Conservation (phyloP, 768 basidiomycete genomes). For the Gymnopilus junonius region DNA sequence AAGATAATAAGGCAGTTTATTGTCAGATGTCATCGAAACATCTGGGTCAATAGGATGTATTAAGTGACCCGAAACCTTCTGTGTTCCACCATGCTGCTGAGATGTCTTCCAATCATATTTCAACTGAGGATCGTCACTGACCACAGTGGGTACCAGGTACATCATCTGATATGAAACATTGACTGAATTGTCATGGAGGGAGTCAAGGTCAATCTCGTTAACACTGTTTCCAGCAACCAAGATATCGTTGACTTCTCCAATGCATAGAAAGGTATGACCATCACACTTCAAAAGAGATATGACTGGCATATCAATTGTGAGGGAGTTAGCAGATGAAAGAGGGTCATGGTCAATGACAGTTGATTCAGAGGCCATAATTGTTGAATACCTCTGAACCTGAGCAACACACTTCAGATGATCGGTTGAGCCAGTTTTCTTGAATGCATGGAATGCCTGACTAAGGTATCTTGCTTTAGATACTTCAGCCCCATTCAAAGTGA, state of each 20-base stretch:
- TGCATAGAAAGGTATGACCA: constrained; percentile 15
- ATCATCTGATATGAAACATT: constrained; percentile 24
- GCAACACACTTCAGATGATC: no score
- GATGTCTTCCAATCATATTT: constrained; percentile 4
- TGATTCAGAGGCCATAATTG: no score
- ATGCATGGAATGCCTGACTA: no score
- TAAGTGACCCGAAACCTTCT: constrained; percentile 16
- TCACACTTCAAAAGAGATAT: constrained; percentile 18
- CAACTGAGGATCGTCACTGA: constrained; percentile 12
- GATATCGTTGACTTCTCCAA: constrained; percentile 18
- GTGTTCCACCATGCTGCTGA: constrained; percentile 2
- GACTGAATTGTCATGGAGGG: constrained; percentile 13
- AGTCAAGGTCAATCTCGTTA: constrained; percentile 9
- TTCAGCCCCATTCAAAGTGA: no score
- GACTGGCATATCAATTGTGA: no score
- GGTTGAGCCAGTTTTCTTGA: no score
- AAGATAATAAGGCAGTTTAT: background rate
- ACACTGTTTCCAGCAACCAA: constrained; percentile 10
- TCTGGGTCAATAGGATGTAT: constrained; percentile 17
- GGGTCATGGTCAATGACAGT: no score
- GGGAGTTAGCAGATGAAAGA: no score
- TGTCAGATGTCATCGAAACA: background rate
- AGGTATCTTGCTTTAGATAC: no score
- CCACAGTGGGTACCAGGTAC: constrained; percentile 14
- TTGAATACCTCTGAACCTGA: no score